Base-by-base conservation (phyloP, 768 basidiomycete genomes). In the Hypsizygus marmoreus region DNA sequence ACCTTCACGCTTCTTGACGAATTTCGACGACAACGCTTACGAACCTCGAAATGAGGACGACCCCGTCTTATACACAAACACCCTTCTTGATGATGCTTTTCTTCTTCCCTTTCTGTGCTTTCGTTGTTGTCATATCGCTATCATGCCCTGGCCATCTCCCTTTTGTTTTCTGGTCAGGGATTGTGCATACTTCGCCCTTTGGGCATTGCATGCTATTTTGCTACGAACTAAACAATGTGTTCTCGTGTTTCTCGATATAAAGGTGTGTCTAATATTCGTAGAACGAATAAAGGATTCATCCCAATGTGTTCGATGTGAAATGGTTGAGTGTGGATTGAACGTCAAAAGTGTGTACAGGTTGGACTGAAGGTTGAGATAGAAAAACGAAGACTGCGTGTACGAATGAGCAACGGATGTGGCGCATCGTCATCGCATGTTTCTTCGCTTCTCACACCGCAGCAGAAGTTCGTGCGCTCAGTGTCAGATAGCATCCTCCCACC, bases 231-330 rank as follows among this genome's bases (percentile, higher is more conserved):
- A n/a, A n/a, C n/a, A n/a, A n/a, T n/a, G n/a, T n/a, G n/a, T n/a
- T n/a, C n/a, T n/a, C n/a, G n/a, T 54, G 45, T 43, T 36, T n/a
- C 41, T 13, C 12, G 17, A 16, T 30, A 1, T 25, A 47, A 48
- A 26, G 53, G 48, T 55, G 49, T 51, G 29, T 44, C n/a, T 48
- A 35, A 41, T 35, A 13, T 45, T 55, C 43, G 36, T 49, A 45
- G 44, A 43, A 24, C 43, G 47, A 55, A 51, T 43, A 17, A 43
- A 31, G 41, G 38, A 13, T 44, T 11, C 41, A 47, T 47, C 43
- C 22, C 29, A 9, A 34, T 42, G 41, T 36, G 23, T 43, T n/a
- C n/a, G n/a, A n/a, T n/a, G n/a, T n/a, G n/a, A n/a, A n/a, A n/a
- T n/a, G n/a, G n/a, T n/a, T n/a, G n/a, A n/a, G n/a, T n/a, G n/a